These are phyloP conservation scores for Chaetothyriales sp. DNA, from an alignment of 2,329 filamentous ascomycete species.

Conservation along the genomic window DNA sequence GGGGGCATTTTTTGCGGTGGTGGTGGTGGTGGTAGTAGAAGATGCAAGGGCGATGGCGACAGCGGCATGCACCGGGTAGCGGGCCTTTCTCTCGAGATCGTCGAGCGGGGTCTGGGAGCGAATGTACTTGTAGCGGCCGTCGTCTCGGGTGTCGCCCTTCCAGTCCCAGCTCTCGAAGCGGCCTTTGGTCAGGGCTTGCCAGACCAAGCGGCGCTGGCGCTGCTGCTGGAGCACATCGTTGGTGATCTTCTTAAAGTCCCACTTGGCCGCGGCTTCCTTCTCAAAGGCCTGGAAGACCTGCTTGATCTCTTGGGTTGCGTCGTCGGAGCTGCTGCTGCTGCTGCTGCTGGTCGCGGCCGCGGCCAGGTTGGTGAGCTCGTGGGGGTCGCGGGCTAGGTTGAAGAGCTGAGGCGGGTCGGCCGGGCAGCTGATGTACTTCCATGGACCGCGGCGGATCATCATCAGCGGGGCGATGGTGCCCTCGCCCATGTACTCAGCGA, in stretches of 20 bases:
- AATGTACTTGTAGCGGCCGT: slow-evolving; percentile 54
- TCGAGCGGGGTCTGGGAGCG: slow-evolving; percentile 70
- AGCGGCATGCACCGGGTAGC: slow-evolving; percentile 41
- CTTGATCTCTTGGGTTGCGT: slow-evolving; percentile 28
- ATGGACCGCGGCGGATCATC: slow-evolving; percentile 81
- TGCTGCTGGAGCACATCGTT: slow-evolving; percentile 62
- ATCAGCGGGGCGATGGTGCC: slow-evolving; percentile 78
- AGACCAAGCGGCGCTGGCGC: slow-evolving; percentile 63
- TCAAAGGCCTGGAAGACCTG: slow-evolving; percentile 45
- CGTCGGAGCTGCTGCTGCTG: no score
- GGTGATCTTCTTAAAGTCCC: slow-evolving; percentile 71
- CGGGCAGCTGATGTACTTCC: slow-evolving; percentile 83
- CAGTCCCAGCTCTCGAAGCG: slow-evolving; percentile 74
- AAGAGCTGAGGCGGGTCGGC: slow-evolving; percentile 74
- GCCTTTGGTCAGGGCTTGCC: slow-evolving; percentile 64
- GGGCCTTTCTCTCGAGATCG: slow-evolving; percentile 61
- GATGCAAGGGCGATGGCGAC: not conserved
- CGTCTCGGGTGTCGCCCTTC: slow-evolving; percentile 43
- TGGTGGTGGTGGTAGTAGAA: not conserved
- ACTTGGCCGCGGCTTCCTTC: slow-evolving; percentile 58
- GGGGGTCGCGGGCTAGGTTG: slow-evolving; percentile 61
- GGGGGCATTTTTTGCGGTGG: not conserved
- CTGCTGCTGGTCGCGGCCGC: slow-evolving; percentile 22
- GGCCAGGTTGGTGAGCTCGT: slow-evolving; percentile 61
- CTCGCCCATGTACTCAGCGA: slow-evolving; percentile 90